phyloP scores from a whole-genome alignment of 73 alveolate species.

The Tetrahymena elliotti region DNA sequence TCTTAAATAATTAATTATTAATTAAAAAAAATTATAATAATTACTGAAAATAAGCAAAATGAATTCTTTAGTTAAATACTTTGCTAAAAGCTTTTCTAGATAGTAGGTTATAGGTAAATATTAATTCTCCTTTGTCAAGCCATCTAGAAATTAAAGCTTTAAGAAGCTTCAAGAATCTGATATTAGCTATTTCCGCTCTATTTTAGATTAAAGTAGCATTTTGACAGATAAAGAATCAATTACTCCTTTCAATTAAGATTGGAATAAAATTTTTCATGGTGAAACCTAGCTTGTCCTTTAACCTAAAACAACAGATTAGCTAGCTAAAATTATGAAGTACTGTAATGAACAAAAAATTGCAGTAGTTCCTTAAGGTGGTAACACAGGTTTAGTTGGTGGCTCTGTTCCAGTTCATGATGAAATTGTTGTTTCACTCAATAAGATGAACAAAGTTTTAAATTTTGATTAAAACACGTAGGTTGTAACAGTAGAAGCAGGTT shows the following conservation, averaged over 20 bases:
- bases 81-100: not conserved
- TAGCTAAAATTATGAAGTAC: conserved; percentile 40
- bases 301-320: conserved; percentile 62
- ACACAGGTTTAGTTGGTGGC: conserved; percentile 89
- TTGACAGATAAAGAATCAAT: not conserved
- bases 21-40: not conserved
- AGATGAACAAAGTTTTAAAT: conserved; percentile 58
- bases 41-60: not conserved
- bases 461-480: conserved; percentile 59
- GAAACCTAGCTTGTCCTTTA: conserved; percentile 48
- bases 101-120: not conserved
- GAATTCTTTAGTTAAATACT: not conserved
- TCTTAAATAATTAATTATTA: not conserved
- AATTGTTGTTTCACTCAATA: conserved; percentile 45
- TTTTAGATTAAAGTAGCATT: not conserved
- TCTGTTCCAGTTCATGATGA: conserved; percentile 71
- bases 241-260: conserved; percentile 51
- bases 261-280: conserved; percentile 63
- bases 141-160: not conserved
- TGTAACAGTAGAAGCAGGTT: conserved; percentile 69
- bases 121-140: not conserved
- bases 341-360: conserved; percentile 61
- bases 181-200: not conserved
- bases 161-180: not conserved
- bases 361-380: conserved; percentile 86